phyloP scores from a whole-genome alignment of 768 basidiomycete species.

The Lentinula guzmanii region DNA sequence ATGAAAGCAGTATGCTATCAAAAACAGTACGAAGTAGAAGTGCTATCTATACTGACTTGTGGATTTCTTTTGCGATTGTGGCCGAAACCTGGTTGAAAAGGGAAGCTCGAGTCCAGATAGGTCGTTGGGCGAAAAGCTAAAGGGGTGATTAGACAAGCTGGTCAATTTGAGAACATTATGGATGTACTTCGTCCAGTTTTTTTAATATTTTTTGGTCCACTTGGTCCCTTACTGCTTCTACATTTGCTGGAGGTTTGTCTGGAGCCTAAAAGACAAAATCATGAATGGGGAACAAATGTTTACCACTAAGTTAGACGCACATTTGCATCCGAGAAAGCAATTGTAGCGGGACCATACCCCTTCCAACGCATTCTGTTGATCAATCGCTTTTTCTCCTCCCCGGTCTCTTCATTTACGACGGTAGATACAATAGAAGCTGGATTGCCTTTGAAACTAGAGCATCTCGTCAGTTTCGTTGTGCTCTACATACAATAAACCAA shows the following conservation, averaged over 20 bases:
- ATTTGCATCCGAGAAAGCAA: constrained; percentile 57
- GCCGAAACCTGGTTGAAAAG: constrained; percentile 76
- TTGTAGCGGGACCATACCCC: constrained; percentile 68
- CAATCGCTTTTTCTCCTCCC: constrained; percentile 76
- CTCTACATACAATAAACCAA: background rate
- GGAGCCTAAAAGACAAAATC: constrained; percentile 35
- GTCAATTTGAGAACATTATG: background rate
- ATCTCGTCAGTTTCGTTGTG: background rate
- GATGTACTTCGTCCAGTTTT: constrained; percentile 46
- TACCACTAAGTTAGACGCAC: constrained; percentile 24
- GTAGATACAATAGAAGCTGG: constrained; percentile 66
- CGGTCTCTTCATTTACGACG: constrained; percentile 65
- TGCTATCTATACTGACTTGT: constrained; percentile 50
- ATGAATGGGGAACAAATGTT: background rate
- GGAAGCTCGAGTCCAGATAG: constrained; percentile 86
- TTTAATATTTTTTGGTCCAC: constrained; percentile 50
- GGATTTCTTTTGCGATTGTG: constrained; percentile 62
- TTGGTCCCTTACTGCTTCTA: constrained; percentile 51
- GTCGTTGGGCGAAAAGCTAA: constrained; percentile 71
- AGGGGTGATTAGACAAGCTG: background rate
- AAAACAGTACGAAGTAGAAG: background rate
- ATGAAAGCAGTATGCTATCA: background rate
- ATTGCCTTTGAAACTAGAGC: constrained; percentile 68
- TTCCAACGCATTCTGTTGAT: constrained; percentile 88
- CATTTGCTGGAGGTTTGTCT: constrained; percentile 52